These are phyloP conservation scores for Xerocomus minutiporus DNA, from an alignment of 1,284 basidiomycete genomes.

Conservation along the genomic window DNA sequence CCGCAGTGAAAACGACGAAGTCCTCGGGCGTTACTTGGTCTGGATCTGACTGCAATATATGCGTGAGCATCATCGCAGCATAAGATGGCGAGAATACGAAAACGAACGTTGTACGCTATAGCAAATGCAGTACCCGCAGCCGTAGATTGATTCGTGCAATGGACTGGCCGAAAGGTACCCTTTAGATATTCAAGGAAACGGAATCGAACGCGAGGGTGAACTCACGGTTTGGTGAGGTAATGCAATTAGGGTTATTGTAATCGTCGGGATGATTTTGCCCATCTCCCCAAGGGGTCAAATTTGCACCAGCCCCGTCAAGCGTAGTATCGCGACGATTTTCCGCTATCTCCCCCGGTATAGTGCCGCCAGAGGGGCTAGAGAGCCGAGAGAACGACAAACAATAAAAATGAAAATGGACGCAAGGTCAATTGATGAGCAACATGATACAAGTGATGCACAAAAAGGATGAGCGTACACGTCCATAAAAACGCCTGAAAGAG, in stretches of 20 bases:
- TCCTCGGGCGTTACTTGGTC: neutral
- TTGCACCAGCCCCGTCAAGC: rapidly evolving
- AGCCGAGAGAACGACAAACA: neutral
- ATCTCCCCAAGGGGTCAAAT: neutral
- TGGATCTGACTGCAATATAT: slow-evolving; percentile 5
- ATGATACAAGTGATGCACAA: neutral
- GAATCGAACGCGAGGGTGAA: neutral
- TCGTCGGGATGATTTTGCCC: slow-evolving; percentile 1
- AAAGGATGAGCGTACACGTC: slow-evolving; percentile 8
- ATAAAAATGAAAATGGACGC: no score
- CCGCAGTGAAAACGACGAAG: slow-evolving; percentile 1
- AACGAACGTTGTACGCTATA: slow-evolving; percentile 7
- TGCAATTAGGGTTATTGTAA: neutral
- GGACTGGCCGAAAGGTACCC: slow-evolving; percentile 1
- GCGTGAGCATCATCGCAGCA: neutral
- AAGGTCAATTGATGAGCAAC: neutral
- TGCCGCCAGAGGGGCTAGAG: slow-evolving; percentile 2
- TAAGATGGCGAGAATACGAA: neutral
- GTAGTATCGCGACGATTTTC: neutral
- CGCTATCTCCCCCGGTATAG: slow-evolving; percentile 2
- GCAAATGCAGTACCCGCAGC: neutral
- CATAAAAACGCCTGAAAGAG: neutral
- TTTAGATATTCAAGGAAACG: neutral
- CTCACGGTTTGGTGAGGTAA: slow-evolving; percentile 13
- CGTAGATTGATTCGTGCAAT: neutral